These are phyloP conservation scores for Kuraishia hungarica DNA, from an alignment of 805 yeast genomes.

Conservation along the genomic window DNA sequence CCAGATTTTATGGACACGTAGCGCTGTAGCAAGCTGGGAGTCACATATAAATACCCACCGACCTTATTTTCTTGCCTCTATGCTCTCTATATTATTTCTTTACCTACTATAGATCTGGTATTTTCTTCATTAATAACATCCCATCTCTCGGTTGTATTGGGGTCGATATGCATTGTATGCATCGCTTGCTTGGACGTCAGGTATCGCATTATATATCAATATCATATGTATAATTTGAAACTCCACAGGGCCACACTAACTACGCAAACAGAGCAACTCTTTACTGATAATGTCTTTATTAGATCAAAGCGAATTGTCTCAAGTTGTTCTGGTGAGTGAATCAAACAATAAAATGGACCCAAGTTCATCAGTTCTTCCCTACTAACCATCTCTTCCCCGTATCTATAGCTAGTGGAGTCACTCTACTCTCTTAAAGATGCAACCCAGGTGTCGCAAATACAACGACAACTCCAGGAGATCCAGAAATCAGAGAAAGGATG, in stretches of 20 bases:
- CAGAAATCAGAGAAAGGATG: conserved; percentile 54
- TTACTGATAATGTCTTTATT: neutral
- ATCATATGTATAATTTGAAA: too few species aligned
- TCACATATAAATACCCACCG: too few species aligned
- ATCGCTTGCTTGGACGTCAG: too few species aligned
- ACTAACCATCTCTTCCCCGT: neutral
- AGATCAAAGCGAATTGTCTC: neutral
- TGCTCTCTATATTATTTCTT: too few species aligned
- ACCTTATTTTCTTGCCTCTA: too few species aligned
- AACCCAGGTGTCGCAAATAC: conserved; percentile 31
- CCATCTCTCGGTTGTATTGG: too few species aligned
- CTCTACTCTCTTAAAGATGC: conserved; percentile 35
- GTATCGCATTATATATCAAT: too few species aligned
- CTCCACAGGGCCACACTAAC: neutral
- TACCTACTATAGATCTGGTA: too few species aligned
- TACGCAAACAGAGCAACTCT: neutral
- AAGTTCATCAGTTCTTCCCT: neutral
- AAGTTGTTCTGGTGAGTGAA: neutral
- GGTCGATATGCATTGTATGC: too few species aligned
- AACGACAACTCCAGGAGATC: conserved; percentile 44
- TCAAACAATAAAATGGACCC: neutral
- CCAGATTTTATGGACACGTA: neutral
- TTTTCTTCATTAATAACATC: too few species aligned
- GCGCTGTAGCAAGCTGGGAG: neutral
- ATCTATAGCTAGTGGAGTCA: conserved; percentile 24